Conservation (phyloP, 176 grass and related monocot species). For the Raddia distichophylla region DNA sequence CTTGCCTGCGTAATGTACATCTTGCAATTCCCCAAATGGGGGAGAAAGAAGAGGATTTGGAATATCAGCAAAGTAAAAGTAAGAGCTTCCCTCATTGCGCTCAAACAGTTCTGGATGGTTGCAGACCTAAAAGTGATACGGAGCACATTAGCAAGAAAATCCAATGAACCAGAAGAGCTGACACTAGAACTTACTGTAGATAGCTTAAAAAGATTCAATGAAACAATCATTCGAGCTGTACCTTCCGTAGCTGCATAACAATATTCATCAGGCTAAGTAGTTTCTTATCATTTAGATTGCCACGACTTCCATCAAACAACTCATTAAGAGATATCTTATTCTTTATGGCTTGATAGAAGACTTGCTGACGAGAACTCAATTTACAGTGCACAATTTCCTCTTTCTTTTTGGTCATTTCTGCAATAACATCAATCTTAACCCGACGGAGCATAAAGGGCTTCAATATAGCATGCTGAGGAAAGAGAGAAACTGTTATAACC, state of each 20-base stretch:
- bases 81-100: conserved; percentile 95
- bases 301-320: conserved; percentile 83
- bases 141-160: conserved; percentile 18
- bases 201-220: conserved; percentile 2
- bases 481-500: conserved; percentile 19
- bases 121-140: conserved; percentile 70
- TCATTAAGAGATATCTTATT: conserved; percentile 97
- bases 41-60: conserved; percentile 89
- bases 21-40: conserved; percentile 86
- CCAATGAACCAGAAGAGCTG: neutral
- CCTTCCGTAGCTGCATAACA: conserved; percentile 97
- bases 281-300: conserved; percentile 94
- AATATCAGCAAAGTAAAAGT: conserved; percentile 90
- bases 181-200: conserved; percentile 7
- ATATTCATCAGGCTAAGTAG: conserved; percentile 99
- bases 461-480: conserved; percentile 86
- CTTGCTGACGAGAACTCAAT: conserved; percentile 95
- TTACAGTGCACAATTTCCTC: conserved; percentile 93
- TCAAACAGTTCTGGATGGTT: conserved; percentile 99
- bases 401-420: conserved; percentile 97
- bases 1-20: conserved; percentile 88
- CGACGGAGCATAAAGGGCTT: conserved; percentile 98
- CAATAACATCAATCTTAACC: conserved; percentile 99
- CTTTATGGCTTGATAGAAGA: conserved; percentile 99
- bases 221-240: conserved; percentile 35